phyloP scores from a whole-genome alignment of 1,139 yeast species.

The Geotrichum macrosporum region DNA sequence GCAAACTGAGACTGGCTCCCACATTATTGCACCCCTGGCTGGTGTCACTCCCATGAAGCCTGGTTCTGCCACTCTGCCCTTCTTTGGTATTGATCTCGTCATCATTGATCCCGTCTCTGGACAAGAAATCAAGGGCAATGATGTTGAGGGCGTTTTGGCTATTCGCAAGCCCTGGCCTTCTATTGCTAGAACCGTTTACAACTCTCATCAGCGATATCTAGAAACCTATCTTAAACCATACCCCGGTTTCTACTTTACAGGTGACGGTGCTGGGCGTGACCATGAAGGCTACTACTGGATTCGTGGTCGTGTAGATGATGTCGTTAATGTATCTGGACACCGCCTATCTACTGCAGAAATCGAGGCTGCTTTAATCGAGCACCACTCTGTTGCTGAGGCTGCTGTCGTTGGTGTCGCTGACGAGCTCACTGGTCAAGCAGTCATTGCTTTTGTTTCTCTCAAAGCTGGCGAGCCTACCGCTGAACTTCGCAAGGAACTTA shows the following conservation, averaged over 20 bases:
- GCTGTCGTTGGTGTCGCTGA: slow-evolving; percentile 95
- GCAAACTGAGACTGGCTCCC: slow-evolving; percentile 99
- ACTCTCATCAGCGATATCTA: slow-evolving; percentile 81
- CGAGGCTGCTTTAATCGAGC: slow-evolving; percentile 85
- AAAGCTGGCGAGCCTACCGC: slow-evolving; percentile 54
- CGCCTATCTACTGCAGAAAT: slow-evolving; percentile 96
- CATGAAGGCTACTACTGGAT: slow-evolving; percentile 98
- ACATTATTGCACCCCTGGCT: slow-evolving; percentile 90
- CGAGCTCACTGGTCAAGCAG: slow-evolving; percentile 97
- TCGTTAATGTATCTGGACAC: slow-evolving; percentile 96
- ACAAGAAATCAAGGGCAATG: slow-evolving; percentile 75
- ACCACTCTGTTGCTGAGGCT: slow-evolving; percentile 77
- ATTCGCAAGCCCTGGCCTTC: slow-evolving; percentile 93
- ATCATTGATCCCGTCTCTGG: slow-evolving; percentile 93
- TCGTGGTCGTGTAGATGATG: slow-evolving; percentile 98
- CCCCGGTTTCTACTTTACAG: slow-evolving; percentile 95
- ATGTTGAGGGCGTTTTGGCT: slow-evolving; percentile 94
- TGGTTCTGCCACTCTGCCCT: slow-evolving; percentile 94
- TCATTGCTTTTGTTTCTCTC: slow-evolving; percentile 86
- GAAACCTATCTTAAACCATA: slow-evolving; percentile 94
- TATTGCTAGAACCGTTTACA: slow-evolving; percentile 95
- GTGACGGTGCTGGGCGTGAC: slow-evolving; percentile 98
- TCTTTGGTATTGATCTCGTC: slow-evolving; percentile 87
- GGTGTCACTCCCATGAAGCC: slow-evolving; percentile 96
- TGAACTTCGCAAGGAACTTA: slow-evolving; percentile 73